Percentiles rank a stretch among this genome's conserved stretches.
These are phyloP conservation scores for Ogataea naganishii DNA, from an alignment of 805 yeast species.

Conservation along the genomic window DNA sequence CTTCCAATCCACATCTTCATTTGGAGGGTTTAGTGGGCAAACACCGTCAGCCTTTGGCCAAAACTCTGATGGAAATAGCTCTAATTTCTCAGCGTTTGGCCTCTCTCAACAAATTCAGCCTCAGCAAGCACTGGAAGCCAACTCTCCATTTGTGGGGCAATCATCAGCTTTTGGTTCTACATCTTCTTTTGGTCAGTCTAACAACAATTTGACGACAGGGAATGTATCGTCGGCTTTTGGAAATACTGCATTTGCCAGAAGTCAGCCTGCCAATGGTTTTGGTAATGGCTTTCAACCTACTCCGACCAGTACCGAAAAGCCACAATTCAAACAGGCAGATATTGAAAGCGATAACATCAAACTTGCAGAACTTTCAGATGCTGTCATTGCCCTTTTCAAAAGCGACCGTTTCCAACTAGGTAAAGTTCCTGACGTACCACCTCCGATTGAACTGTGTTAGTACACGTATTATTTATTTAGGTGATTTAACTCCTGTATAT, in stretches of 20 bases:
- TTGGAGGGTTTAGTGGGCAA: constrained; percentile 8
- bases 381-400: constrained; percentile 38
- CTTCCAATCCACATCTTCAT: too few relatives aligned
- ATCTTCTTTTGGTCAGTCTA: too few relatives aligned
- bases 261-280: too few relatives aligned
- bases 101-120: too few relatives aligned
- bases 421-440: constrained; percentile 62
- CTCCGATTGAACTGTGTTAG: constrained; percentile 43
- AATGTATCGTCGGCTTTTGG: too few relatives aligned
- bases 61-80: too few relatives aligned
- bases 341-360: constrained; percentile 15
- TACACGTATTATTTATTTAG: constrained; percentile 2
- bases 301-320: not conserved
- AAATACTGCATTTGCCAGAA: too few relatives aligned
- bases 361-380: constrained; percentile 32
- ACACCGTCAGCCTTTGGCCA: constrained; percentile 2
- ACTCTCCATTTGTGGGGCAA: too few relatives aligned
- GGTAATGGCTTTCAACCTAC: not conserved
- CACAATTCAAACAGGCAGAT: constrained; percentile 12
- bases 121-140: too few relatives aligned
- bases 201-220: too few relatives aligned
- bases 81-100: too few relatives aligned
- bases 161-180: too few relatives aligned
- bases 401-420: constrained; percentile 46
- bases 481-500: not conserved